Evolutionary conservation across 2,329 filamentous ascomycete genomes (phyloP).

Genomic region (Trichophaea hybrida): DNA sequence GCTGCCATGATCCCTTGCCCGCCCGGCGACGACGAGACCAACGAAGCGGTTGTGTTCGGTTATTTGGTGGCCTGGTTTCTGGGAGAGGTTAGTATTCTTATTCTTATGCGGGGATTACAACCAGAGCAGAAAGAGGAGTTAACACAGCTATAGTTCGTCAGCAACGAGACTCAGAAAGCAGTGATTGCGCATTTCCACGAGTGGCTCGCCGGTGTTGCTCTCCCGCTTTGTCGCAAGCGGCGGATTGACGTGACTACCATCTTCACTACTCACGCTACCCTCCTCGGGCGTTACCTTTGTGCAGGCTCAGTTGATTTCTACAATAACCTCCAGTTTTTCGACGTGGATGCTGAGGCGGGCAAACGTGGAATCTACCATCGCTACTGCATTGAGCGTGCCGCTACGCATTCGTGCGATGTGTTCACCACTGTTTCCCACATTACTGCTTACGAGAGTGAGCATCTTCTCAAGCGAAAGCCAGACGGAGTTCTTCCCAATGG

Average conservation of each 20-base stretch:
- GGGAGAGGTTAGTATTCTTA: constrained; percentile 56
- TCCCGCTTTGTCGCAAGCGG: constrained; percentile 83
- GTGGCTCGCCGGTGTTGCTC: constrained; percentile 87
- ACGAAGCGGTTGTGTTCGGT: constrained; percentile 93
- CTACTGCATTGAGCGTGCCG: constrained; percentile 93
- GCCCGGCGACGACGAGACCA: constrained; percentile 81
- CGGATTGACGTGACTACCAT: constrained; percentile 95
- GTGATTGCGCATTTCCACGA: constrained; percentile 98
- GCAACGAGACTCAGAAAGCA: constrained; percentile 77
- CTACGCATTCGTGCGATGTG: constrained; percentile 82
- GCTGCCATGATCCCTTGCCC: constrained; percentile 87
- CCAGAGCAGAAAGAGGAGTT: background rate
- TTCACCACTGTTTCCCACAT: constrained; percentile 99
- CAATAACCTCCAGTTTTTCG: constrained; percentile 94
- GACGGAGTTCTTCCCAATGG: constrained; percentile 94
- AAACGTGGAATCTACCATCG: constrained; percentile 97
- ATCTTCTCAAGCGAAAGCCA: constrained; percentile 91
- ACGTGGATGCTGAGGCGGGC: constrained; percentile 89
- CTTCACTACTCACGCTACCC: constrained; percentile 93
- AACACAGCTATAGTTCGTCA: constrained; percentile 54
- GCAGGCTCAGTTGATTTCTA: constrained; percentile 98
- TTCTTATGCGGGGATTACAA: background rate
- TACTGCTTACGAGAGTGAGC: constrained; percentile 94
- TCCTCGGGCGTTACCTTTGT: constrained; percentile 89
- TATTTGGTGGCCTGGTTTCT: constrained; percentile 97